These are phyloP conservation scores for Mycena belliarum DNA, from an alignment of 768 basidiomycete genomes.

Conservation along the genomic window DNA sequence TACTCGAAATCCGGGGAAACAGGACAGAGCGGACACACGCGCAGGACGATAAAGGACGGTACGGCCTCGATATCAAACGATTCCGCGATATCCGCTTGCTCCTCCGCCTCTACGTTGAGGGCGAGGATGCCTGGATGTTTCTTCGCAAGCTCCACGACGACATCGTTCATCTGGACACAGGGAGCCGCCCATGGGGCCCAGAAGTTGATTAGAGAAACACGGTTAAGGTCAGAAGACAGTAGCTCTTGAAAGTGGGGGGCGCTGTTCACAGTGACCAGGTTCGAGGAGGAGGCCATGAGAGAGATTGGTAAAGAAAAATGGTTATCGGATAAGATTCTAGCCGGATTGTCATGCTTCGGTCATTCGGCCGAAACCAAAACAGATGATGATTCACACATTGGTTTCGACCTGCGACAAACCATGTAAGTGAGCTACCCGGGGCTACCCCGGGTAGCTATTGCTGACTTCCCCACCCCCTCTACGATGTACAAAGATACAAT, in stretches of 20 bases:
- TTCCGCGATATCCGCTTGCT: constrained; percentile 80
- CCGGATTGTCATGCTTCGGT: not conserved
- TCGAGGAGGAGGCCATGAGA: not conserved
- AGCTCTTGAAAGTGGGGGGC: constrained; percentile 72
- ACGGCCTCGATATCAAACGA: constrained; percentile 92
- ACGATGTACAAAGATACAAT: too few relatives aligned
- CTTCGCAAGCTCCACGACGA: constrained; percentile 70
- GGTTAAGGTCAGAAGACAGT: constrained; percentile 72
- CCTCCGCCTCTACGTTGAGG: constrained; percentile 85
- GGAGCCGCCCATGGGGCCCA: constrained; percentile 94
- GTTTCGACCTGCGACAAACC: too few relatives aligned
- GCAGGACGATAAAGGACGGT: constrained; percentile 79
- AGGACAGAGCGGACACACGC: constrained; percentile 48
- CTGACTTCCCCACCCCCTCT: too few relatives aligned
- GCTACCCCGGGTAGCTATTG: too few relatives aligned
- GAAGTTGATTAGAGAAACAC: constrained; percentile 89
- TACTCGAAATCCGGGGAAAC: not conserved
- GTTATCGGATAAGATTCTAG: not conserved
- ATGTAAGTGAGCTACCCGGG: too few relatives aligned
- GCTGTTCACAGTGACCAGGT: constrained; percentile 46
- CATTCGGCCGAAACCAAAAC: not conserved
- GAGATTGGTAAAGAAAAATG: not conserved
- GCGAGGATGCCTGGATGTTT: constrained; percentile 72
- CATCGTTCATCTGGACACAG: constrained; percentile 85
- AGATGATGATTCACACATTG: too few relatives aligned